Percentiles rank a stretch among this genome's conserved stretches.
phyloP scores from a whole-genome alignment of 345 rosid species.

The Rhodomyrtus tomentosa region DNA sequence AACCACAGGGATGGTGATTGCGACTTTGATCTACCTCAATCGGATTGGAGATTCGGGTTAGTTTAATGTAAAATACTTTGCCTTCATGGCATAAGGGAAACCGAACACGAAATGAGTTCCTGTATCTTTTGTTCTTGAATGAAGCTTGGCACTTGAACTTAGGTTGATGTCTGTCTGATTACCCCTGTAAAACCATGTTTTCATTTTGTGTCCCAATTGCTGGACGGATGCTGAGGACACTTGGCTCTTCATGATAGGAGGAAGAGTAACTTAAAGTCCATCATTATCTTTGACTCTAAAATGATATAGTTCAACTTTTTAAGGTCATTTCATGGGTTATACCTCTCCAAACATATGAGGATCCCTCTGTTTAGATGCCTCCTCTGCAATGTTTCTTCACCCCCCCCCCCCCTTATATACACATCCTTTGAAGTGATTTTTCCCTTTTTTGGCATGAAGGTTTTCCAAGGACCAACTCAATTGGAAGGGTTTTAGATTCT shows the following conservation, averaged over 20 bases:
- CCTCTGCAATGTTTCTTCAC: not conserved
- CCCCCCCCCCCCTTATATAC: not conserved
- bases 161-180: not conserved
- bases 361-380: not conserved
- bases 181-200: not conserved
- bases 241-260: not conserved
- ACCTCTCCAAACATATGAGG: not conserved
- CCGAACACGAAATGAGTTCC: not conserved
- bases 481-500: conserved; percentile 65
- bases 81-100: not conserved
- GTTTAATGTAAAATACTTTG: not conserved
- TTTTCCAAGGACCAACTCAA: conserved; percentile 67
- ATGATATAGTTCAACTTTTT: not conserved
- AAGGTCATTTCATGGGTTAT: not conserved
- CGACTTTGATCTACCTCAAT: conserved; percentile 82
- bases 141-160: not conserved
- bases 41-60: conserved; percentile 81
- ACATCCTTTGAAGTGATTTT: not conserved
- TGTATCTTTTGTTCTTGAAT: not conserved
- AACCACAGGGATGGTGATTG: conserved; percentile 98
- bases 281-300: not conserved
- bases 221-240: not conserved
- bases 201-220: not conserved
- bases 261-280: not conserved
- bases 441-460: conserved; percentile 26